Conservation (phyloP, 2,329 filamentous ascomycete species). For the Domatiomyces globalis region DNA sequence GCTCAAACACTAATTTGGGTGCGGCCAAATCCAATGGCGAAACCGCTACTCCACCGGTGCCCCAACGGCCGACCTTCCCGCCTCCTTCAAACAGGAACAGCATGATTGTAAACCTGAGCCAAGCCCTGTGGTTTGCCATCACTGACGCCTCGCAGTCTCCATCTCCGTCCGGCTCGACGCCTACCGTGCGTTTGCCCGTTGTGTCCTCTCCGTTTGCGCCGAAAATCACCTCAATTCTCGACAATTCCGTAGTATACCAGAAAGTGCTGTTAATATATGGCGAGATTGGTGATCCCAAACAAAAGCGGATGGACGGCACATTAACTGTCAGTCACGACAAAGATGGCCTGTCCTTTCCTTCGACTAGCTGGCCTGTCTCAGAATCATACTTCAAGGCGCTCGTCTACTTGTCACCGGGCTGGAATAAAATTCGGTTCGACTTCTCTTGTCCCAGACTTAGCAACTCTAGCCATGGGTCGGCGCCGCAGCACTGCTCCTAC, state of each 20-base stretch:
- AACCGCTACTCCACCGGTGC: slow-evolving; percentile 28
- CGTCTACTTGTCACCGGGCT: slow-evolving; percentile 78
- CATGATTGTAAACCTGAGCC: slow-evolving; percentile 24
- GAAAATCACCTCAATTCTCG: slow-evolving; percentile 60
- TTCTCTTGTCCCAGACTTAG: slow-evolving; percentile 72
- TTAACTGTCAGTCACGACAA: slow-evolving; percentile 69
- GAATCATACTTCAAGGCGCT: slow-evolving; percentile 86
- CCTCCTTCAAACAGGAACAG: slow-evolving; percentile 30
- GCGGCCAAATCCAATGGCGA: slow-evolving; percentile 38
- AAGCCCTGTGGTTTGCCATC: not conserved
- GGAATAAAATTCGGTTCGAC: slow-evolving; percentile 77
- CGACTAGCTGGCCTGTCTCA: slow-evolving; percentile 72
- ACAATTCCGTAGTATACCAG: slow-evolving; percentile 86
- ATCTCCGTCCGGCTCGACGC: slow-evolving; percentile 13
- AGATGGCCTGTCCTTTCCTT: slow-evolving; percentile 56
- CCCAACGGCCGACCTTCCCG: slow-evolving; percentile 33
- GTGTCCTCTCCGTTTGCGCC: slow-evolving; percentile 69
- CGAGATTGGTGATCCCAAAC: slow-evolving; percentile 58
- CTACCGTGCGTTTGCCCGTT: slow-evolving; percentile 34
- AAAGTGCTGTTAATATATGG: slow-evolving; percentile 75
- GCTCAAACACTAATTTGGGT: slow-evolving; percentile 46
- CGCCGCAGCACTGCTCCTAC: slow-evolving; percentile 64
- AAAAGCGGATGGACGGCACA: slow-evolving; percentile 59
- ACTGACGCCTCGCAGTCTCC: slow-evolving; percentile 21
- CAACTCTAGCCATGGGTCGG: slow-evolving; percentile 41